Evolutionary conservation across 768 basidiomycete species (phyloP).

Genomic region (Panaeolus cyanescens): DNA sequence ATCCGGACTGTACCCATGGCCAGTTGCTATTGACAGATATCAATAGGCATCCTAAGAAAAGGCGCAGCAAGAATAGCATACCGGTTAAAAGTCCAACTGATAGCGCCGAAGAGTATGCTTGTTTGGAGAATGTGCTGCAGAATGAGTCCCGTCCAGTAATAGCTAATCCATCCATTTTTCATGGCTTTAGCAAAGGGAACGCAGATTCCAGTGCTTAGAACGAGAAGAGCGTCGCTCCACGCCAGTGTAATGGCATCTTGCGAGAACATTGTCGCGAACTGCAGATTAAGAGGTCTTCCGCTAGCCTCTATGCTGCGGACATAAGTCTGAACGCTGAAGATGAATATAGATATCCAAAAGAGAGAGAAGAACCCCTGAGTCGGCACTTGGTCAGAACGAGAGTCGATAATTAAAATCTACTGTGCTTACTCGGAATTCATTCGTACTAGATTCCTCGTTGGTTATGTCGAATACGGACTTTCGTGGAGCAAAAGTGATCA

Average conservation of each 20-base stretch:
- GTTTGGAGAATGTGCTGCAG: constrained; percentile 86
- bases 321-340: constrained; percentile 79
- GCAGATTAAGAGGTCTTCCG: constrained; percentile 76
- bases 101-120: constrained; percentile 64
- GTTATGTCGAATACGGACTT: constrained; percentile 83
- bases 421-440: constrained; percentile 78
- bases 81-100: constrained; percentile 93
- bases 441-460: constrained; percentile 71
- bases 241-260: constrained; percentile 83
- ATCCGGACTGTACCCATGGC: constrained; percentile 98
- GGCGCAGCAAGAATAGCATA: constrained; percentile 24
- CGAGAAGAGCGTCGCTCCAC: constrained; percentile 80
- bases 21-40: constrained; percentile 62
- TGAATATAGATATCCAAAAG: constrained; percentile 90
- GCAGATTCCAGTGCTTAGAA: constrained; percentile 71
- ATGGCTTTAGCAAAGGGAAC: constrained; percentile 84
- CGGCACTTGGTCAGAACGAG: constrained; percentile 4
- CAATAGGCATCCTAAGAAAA: background rate
- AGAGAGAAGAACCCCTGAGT: constrained; percentile 88
- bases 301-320: constrained; percentile 74
- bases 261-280: constrained; percentile 87
- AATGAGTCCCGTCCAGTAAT: constrained; percentile 73
- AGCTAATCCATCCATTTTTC: constrained; percentile 77
- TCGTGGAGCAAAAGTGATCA: constrained; percentile 86
- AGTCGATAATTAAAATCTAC: background rate